Evolutionary conservation across 768 basidiomycete genomes (phyloP).

Genomic region (Phlebiopsis flavidoalba): DNA sequence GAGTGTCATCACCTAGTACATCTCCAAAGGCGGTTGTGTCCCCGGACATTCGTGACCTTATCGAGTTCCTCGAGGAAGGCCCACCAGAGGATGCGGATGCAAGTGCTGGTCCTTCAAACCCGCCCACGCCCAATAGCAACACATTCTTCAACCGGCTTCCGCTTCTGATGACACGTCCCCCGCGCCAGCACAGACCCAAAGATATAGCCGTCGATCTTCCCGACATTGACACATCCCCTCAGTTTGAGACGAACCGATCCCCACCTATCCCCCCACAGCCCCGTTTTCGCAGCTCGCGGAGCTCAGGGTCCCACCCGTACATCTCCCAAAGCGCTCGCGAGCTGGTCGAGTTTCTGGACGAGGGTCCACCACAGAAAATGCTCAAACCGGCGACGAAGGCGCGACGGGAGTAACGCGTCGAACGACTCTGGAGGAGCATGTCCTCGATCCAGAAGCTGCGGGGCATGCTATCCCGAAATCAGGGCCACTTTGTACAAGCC

Average conservation of each 20-base stretch:
- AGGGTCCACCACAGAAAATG: background rate
- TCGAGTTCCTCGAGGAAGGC: slow-evolving; percentile 7
- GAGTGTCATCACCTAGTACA: background rate
- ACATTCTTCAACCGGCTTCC: background rate
- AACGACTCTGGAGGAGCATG: background rate
- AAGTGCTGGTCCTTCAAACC: background rate
- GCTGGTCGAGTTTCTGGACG: slow-evolving; percentile 1
- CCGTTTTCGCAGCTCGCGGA: background rate
- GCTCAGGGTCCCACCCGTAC: background rate
- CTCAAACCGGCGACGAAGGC: background rate
- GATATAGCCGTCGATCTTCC: background rate
- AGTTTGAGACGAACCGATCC: background rate
- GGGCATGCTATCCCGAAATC: background rate
- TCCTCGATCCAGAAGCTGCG: background rate
- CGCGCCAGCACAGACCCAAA: background rate
- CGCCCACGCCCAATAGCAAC: background rate
- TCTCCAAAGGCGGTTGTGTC: background rate
- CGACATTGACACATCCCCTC: background rate
- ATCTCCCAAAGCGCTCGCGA: background rate
- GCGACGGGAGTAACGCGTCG: background rate
- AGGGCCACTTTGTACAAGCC: background rate
- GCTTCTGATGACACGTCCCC: background rate
- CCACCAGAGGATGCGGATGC: slow-evolving; percentile 23
- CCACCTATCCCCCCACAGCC: background rate
- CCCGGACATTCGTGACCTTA: background rate